phyloP scores from a whole-genome alignment of 768 basidiomycete species.

The Xerocomellus dryophilus region DNA sequence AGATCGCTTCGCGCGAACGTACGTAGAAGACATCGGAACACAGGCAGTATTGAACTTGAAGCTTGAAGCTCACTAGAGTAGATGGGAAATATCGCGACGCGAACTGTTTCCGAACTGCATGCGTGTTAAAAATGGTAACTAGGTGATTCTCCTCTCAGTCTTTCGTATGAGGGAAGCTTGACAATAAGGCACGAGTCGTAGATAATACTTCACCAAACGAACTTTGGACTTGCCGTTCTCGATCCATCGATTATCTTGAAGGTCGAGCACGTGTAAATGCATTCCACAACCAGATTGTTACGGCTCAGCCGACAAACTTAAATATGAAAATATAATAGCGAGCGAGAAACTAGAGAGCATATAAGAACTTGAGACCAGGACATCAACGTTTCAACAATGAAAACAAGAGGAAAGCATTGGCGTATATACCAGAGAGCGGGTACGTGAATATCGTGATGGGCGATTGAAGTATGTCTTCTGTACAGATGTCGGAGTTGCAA shows the following conservation, averaged over 20 bases:
- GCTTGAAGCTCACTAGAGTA: not conserved
- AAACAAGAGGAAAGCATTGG: conserved; percentile 14
- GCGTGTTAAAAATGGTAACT: conserved; percentile 7
- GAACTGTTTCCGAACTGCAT: not conserved
- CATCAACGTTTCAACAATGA: conserved; percentile 5
- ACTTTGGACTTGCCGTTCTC: not conserved
- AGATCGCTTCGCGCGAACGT: conserved; percentile 5
- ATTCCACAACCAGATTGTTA: not conserved
- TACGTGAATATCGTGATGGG: conserved; percentile 12
- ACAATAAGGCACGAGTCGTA: not conserved
- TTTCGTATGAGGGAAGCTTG: not conserved
- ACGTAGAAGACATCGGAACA: conserved; percentile 27
- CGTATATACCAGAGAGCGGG: conserved; percentile 12
- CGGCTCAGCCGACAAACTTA: conserved; percentile 15
- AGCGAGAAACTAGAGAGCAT: conserved; percentile 1
- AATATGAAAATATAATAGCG: not conserved
- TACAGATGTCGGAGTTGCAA: conserved; percentile 1
- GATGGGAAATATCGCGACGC: not conserved
- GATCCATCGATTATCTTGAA: not conserved
- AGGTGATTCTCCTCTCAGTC: not conserved
- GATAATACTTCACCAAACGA: not conserved
- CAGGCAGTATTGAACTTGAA: not conserved
- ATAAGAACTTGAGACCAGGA: conserved; percentile 3
- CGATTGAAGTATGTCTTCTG: conserved; percentile 6
- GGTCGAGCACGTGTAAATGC: not conserved